These are phyloP conservation scores for Lantana camara DNA, from an alignment of 257 asterid genomes.

Conservation along the genomic window DNA sequence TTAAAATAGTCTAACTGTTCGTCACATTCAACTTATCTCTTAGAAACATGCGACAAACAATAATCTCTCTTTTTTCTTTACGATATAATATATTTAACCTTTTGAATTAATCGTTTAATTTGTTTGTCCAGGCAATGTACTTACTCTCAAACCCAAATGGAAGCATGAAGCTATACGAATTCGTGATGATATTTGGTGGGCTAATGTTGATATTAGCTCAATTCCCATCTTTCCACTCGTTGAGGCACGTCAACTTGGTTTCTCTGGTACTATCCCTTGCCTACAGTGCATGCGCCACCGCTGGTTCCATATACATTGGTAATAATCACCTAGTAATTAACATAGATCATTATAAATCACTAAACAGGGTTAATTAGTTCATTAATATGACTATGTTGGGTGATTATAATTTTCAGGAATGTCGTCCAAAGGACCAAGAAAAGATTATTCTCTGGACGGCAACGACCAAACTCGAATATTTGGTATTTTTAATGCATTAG, in stretches of 20 bases:
- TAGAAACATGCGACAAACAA: too few relatives aligned
- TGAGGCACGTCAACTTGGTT: slow-evolving; percentile 83
- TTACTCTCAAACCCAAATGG: slow-evolving; percentile 62
- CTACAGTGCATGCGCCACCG: slow-evolving; percentile 87
- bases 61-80: too few relatives aligned
- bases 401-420: slow-evolving; percentile 44
- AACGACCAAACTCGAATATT: slow-evolving; percentile 50
- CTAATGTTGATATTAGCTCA: slow-evolving; percentile 82
- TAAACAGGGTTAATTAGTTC: too few relatives aligned
- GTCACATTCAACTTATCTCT: too few relatives aligned
- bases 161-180: slow-evolving; percentile 59
- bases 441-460: slow-evolving; percentile 56
- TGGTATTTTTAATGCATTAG: slow-evolving; percentile 74
- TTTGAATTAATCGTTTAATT: not conserved
- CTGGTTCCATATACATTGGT: slow-evolving; percentile 83
- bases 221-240: slow-evolving; percentile 93
- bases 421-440: slow-evolving; percentile 69
- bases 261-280: slow-evolving; percentile 66
- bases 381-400: not conserved
- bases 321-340: slow-evolving; percentile 2
- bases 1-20: too few relatives aligned
- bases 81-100: too few relatives aligned
- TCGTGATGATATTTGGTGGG: slow-evolving; percentile 76
- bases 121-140: slow-evolving; percentile 61
- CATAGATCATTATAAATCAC: too few relatives aligned